These are phyloP conservation scores for Rhinocladiella similis DNA, from an alignment of 2,329 filamentous ascomycete species.

Conservation along the genomic window DNA sequence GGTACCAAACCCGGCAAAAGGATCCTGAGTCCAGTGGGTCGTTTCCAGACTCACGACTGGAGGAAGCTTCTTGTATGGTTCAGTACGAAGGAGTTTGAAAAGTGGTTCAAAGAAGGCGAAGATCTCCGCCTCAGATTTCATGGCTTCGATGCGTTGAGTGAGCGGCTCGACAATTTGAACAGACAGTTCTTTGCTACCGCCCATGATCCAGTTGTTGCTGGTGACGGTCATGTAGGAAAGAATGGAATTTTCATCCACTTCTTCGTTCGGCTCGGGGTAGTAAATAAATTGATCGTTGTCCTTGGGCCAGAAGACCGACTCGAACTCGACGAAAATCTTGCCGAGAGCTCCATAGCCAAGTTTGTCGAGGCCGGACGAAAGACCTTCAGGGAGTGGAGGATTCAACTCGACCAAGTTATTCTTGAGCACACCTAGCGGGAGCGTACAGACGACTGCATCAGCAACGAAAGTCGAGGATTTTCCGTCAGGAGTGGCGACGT, in stretches of 20 bases:
- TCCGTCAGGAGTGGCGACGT: constrained; percentile 26
- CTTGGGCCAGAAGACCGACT: constrained; percentile 47
- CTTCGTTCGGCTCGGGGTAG: constrained; percentile 41
- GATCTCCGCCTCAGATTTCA: constrained; percentile 39
- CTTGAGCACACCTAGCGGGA: constrained; percentile 42
- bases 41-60: constrained; percentile 42
- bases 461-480: constrained; percentile 27
- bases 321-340: constrained; percentile 47
- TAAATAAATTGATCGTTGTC: constrained; percentile 49
- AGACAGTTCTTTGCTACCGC: constrained; percentile 43
- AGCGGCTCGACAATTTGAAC: constrained; percentile 46
- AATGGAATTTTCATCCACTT: constrained; percentile 39
- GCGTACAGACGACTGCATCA: constrained; percentile 43
- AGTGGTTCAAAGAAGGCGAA: constrained; percentile 47
- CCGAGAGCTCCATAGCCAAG: constrained; percentile 46
- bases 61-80: constrained; percentile 46
- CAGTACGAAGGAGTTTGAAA: constrained; percentile 45
- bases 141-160: constrained; percentile 47
- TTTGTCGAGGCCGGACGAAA: constrained; percentile 38
- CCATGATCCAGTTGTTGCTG: constrained; percentile 48
- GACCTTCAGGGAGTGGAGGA: constrained; percentile 39
- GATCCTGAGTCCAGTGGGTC: constrained; percentile 47
- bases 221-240: constrained; percentile 47
- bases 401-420: constrained; percentile 42
- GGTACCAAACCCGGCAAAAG: constrained; percentile 44